A percentile compares a stretch with the other conserved stretches of the same genome.
Evolutionary conservation across 2,329 filamentous ascomycete genomes (phyloP).

Genomic region (Fusarium tanahbumbuense): DNA sequence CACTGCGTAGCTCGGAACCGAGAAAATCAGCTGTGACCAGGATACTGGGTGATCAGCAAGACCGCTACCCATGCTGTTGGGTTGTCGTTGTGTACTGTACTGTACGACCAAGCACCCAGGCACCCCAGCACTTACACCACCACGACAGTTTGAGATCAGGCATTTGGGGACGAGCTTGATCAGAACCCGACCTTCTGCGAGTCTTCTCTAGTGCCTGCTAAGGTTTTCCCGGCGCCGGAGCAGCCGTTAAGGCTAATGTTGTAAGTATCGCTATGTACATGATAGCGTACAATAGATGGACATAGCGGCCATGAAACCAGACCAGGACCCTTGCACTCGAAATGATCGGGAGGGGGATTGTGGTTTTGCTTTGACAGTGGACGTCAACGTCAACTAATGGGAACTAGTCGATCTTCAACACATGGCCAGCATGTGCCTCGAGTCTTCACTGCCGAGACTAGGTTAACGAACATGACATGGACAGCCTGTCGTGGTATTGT

Average conservation of each 20-base stretch:
- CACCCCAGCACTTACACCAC: neutral
- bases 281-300: conserved; percentile 9
- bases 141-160: neutral
- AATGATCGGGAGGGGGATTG: conserved; percentile 13
- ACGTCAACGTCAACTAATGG: conserved; percentile 21
- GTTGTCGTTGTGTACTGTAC: neutral
- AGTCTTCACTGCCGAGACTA: conserved; percentile 10
- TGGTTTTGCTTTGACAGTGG: conserved; percentile 4
- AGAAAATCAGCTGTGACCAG: conserved; percentile 2
- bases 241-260: conserved; percentile 16
- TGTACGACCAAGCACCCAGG: neutral
- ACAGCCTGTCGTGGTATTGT: neutral
- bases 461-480: neutral
- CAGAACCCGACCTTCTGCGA: neutral
- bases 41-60: neutral
- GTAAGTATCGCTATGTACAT: conserved; percentile 19
- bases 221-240: conserved; percentile 1
- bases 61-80: neutral
- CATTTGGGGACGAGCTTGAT: neutral
- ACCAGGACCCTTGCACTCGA: conserved; percentile 25
- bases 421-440: conserved; percentile 1
- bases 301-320: conserved; percentile 32
- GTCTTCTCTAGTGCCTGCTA: neutral
- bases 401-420: conserved; percentile 25
- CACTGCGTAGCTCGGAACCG: conserved; percentile 3